A percentile compares a stretch with the other conserved stretches of the same genome.
phyloP scores from a whole-genome alignment of 805 yeast species.

The Yamadazyma laniorum region DNA sequence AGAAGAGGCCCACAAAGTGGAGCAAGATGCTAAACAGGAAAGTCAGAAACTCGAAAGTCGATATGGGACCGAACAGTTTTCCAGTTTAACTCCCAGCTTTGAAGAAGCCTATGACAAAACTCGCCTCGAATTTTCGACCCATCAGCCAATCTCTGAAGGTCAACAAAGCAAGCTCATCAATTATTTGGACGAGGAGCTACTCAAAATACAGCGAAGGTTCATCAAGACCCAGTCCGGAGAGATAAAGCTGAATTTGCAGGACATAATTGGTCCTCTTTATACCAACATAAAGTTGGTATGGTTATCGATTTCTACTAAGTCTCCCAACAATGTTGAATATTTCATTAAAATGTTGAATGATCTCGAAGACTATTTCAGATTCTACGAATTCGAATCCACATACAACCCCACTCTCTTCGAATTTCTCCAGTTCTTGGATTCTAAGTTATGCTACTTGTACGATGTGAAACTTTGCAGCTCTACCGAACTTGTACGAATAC shows the following conservation, averaged over 20 bases:
- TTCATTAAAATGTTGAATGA: conserved; percentile 35
- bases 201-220: conserved; percentile 34
- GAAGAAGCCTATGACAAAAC: conserved; percentile 25
- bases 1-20: neutral
- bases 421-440: conserved; percentile 12
- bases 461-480: conserved; percentile 17
- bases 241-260: conserved; percentile 21
- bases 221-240: conserved; percentile 36
- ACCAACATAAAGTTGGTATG: conserved; percentile 30
- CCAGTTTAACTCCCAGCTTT: conserved; percentile 24
- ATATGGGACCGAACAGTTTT: conserved; percentile 8
- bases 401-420: conserved; percentile 5
- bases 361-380: conserved; percentile 37
- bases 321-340: conserved; percentile 36
- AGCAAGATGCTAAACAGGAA: neutral
- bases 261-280: conserved; percentile 26
- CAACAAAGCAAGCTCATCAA: conserved; percentile 40
- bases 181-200: conserved; percentile 34
- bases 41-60: too few species aligned
- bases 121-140: conserved; percentile 3
- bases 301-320: conserved; percentile 27
- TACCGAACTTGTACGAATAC: conserved; percentile 34
- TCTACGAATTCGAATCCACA: conserved; percentile 18
- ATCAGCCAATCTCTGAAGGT: conserved; percentile 11
- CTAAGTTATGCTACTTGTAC: conserved; percentile 8